Evolutionary conservation across 495 filamentous ascomycete species (phyloP).

Genomic region (Aspergillus coremiiformis): DNA sequence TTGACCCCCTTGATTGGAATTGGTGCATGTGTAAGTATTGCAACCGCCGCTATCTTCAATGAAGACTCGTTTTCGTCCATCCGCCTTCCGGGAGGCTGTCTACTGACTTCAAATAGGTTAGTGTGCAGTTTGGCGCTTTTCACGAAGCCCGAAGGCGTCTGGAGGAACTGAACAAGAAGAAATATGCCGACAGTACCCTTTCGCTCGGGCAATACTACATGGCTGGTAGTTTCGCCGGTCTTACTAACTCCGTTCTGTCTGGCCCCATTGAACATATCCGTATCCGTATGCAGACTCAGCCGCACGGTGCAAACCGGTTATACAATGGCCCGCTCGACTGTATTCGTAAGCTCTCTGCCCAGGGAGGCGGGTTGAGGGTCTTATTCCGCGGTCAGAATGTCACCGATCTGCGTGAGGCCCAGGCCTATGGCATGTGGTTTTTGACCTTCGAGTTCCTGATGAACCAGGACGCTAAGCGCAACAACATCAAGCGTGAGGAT

Average conservation of each 20-base stretch:
- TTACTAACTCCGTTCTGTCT: slow-evolving; percentile 84
- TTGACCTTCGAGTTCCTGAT: slow-evolving; percentile 91
- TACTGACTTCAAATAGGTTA: slow-evolving; percentile 45
- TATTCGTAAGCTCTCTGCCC: slow-evolving; percentile 68
- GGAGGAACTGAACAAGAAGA: slow-evolving; percentile 62
- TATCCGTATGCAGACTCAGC: slow-evolving; percentile 96
- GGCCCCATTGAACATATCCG: slow-evolving; percentile 94
- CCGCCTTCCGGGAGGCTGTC: not conserved
- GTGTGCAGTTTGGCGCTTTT: slow-evolving; percentile 96
- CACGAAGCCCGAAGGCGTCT: slow-evolving; percentile 82
- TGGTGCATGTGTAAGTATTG: slow-evolving; percentile 71
- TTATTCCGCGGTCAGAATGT: slow-evolving; percentile 83
- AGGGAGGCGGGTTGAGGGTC: slow-evolving; percentile 58
- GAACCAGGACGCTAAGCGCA: slow-evolving; percentile 75
- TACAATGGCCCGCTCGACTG: slow-evolving; percentile 87
- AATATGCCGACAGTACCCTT: slow-evolving; percentile 44
- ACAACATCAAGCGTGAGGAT: slow-evolving; percentile 63
- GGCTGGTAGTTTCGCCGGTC: slow-evolving; percentile 83
- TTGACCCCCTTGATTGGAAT: slow-evolving; percentile 94
- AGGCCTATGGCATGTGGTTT: slow-evolving; percentile 96
- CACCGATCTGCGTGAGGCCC: slow-evolving; percentile 80
- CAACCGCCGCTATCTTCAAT: not conserved
- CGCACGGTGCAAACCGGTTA: slow-evolving; percentile 69
- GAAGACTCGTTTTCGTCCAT: not conserved
- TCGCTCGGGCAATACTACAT: slow-evolving; percentile 82